These are phyloP conservation scores for Lactarius pseudohatsudake DNA, from an alignment of 768 basidiomycete species.

Conservation along the genomic window DNA sequence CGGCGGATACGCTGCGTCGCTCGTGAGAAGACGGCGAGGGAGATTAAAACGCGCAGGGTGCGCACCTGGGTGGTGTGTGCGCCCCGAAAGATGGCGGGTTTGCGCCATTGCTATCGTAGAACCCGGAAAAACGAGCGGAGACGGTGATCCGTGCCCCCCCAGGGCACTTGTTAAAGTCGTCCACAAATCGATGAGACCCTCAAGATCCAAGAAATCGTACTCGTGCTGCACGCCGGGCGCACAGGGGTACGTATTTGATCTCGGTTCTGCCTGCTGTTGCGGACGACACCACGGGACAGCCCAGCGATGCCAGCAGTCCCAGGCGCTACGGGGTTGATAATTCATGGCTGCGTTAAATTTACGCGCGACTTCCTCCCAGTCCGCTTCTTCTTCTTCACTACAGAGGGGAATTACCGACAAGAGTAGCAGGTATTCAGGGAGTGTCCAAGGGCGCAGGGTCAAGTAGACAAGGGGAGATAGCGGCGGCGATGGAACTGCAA, in stretches of 20 bases:
- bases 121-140: not conserved
- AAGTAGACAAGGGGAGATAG: slow-evolving; percentile 25
- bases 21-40: slow-evolving; percentile 9
- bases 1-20: slow-evolving; percentile 23
- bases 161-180: slow-evolving; percentile 13
- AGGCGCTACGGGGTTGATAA: slow-evolving; percentile 19
- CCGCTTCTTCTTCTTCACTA: slow-evolving; percentile 4
- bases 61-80: slow-evolving; percentile 28
- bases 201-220: slow-evolving; percentile 21
- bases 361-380: slow-evolving; percentile 25
- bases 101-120: not conserved
- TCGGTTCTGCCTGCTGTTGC: not conserved
- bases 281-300: slow-evolving; percentile 25
- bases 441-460: slow-evolving; percentile 23
- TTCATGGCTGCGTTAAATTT: slow-evolving; percentile 13
- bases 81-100: slow-evolving; percentile 5
- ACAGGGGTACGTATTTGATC: slow-evolving; percentile 20
- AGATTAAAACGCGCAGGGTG: not conserved
- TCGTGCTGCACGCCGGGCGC: slow-evolving; percentile 29
- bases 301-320: slow-evolving; percentile 32
- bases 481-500: slow-evolving; percentile 20
- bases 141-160: not conserved
- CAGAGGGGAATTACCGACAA: slow-evolving; percentile 17
- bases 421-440: slow-evolving; percentile 27
- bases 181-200: slow-evolving; percentile 24